Evolutionary conservation across 495 filamentous ascomycete genomes (phyloP).

Genomic region (Poronia punctata): DNA sequence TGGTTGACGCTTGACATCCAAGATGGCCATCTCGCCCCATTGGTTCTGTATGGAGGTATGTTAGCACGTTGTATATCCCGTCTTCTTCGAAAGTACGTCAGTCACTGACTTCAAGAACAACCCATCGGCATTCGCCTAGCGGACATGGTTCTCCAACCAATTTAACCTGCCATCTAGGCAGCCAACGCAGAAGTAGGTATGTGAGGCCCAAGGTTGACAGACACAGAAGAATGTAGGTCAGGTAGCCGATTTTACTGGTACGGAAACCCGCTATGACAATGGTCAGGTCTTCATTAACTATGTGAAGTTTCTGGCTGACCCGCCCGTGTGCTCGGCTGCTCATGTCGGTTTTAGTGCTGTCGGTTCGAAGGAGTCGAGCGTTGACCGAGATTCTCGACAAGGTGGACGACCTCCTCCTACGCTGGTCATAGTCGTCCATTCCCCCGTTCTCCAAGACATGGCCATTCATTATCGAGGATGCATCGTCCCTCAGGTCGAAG

Average conservation of each 20-base stretch:
- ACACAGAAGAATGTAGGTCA: constrained; percentile 62
- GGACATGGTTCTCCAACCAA: constrained; percentile 62
- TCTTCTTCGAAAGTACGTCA: not conserved
- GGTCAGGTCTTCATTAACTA: constrained; percentile 86
- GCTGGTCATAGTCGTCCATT: constrained; percentile 31
- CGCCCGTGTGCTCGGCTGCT: constrained; percentile 55
- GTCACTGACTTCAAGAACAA: constrained; percentile 67
- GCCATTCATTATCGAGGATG: constrained; percentile 33
- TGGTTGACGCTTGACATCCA: constrained; percentile 53
- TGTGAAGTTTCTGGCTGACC: constrained; percentile 81
- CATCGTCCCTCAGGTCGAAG: constrained; percentile 33
- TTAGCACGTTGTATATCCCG: not conserved
- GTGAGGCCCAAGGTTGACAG: constrained; percentile 64
- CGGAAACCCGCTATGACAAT: constrained; percentile 87
- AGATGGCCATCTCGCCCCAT: constrained; percentile 83
- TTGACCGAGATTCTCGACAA: constrained; percentile 54
- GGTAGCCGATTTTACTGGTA: constrained; percentile 61
- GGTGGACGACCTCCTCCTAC: constrained; percentile 36
- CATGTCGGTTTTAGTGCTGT: constrained; percentile 52
- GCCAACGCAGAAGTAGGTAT: constrained; percentile 82
- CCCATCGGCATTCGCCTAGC: constrained; percentile 74
- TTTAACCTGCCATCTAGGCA: constrained; percentile 77
- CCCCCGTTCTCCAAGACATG: constrained; percentile 31
- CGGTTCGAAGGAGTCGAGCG: constrained; percentile 61
- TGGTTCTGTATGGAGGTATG: constrained; percentile 55